Percentiles rank a stretch among this genome's conserved stretches.
Evolutionary conservation across 2,329 filamentous ascomycete species (phyloP).

Genomic region (Talaromyces rugulosus): DNA sequence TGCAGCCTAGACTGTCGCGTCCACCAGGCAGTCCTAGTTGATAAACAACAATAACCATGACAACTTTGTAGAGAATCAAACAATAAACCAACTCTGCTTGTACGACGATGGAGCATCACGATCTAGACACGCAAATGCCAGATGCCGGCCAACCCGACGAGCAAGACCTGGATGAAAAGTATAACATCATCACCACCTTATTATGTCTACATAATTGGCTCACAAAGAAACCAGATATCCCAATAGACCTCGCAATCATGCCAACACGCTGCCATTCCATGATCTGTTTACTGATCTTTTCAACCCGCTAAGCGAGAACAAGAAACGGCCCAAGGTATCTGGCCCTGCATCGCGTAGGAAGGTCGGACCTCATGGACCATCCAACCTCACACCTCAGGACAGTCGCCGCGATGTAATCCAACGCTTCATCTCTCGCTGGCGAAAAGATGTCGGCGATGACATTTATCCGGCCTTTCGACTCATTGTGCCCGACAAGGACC

Average conservation of each 20-base stretch:
- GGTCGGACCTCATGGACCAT: constrained; percentile 53
- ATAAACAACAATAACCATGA: not conserved
- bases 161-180: constrained; percentile 50
- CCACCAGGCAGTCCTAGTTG: not conserved
- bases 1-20: constrained; percentile 1
- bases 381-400: constrained; percentile 68
- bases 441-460: constrained; percentile 81
- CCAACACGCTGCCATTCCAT: constrained; percentile 75
- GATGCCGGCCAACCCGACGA: constrained; percentile 20
- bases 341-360: constrained; percentile 47
- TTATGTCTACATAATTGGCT: not conserved
- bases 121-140: constrained; percentile 6
- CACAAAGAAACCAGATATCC: constrained; percentile 59
- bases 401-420: constrained; percentile 76
- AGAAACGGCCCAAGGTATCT: constrained; percentile 60
- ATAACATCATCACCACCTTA: constrained; percentile 5
- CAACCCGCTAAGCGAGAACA: constrained; percentile 73
- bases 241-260: constrained; percentile 74
- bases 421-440: constrained; percentile 81
- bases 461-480: constrained; percentile 90
- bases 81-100: not conserved
- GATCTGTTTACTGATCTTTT: constrained; percentile 75
- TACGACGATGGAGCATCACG: constrained; percentile 2
- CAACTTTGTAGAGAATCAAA: not conserved
- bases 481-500: constrained; percentile 88